Evolutionary conservation across 306 rosid genomes (phyloP).

Genomic region (Erythrophleum fordii): DNA sequence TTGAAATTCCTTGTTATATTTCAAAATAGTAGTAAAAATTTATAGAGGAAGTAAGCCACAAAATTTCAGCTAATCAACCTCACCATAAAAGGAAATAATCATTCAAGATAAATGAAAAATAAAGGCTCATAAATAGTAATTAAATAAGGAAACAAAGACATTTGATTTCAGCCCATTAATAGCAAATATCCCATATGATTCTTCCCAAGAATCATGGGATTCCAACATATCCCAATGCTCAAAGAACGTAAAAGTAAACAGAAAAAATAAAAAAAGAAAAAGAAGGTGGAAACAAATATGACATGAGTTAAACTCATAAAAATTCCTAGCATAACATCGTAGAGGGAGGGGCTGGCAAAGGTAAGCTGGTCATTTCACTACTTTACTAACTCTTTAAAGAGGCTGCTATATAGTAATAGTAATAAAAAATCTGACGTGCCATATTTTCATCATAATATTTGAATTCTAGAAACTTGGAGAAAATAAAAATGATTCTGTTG

Average conservation of each 20-base stretch:
- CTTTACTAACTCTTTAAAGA: background rate
- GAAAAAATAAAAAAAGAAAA: background rate
- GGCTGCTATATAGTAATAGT: background rate
- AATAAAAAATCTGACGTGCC: background rate
- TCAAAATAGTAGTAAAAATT: too few species aligned
- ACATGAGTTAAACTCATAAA: background rate
- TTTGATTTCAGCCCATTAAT: too few species aligned
- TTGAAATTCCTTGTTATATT: too few species aligned
- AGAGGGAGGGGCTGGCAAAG: slow-evolving; percentile 1
- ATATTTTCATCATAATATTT: background rate
- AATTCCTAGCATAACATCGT: background rate
- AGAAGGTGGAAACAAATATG: background rate
- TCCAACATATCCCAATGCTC: background rate
- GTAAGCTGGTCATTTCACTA: background rate
- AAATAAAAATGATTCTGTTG: background rate
- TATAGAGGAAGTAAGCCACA: too few species aligned
- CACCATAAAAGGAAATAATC: too few species aligned
- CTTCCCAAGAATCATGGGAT: too few species aligned
- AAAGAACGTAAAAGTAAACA: slow-evolving; percentile 27
- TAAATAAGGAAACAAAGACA: too few species aligned
- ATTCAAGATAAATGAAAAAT: too few species aligned
- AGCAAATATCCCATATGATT: too few species aligned
- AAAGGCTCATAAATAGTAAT: too few species aligned
- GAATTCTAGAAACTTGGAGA: background rate
- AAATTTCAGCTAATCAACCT: too few species aligned